Conservation (phyloP, 2,329 filamentous ascomycete species). For the Botrytis hyacinthi region DNA sequence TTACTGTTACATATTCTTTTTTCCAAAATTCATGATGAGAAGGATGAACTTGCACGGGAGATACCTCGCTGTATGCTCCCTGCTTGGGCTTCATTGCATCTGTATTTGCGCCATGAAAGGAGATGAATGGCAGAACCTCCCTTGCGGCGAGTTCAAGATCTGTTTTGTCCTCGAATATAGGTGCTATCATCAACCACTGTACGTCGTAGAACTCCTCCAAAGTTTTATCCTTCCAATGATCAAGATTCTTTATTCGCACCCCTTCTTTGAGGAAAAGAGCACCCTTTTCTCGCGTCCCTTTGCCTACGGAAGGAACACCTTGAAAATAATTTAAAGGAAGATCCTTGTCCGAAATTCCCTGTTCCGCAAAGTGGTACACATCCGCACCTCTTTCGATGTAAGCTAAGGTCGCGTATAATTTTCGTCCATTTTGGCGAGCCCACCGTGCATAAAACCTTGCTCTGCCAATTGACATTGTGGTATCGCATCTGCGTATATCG, state of each 20-base stretch:
- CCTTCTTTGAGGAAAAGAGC: neutral
- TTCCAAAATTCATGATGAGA: conserved; percentile 32
- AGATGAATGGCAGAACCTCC: conserved; percentile 26
- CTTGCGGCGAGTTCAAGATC: conserved; percentile 24
- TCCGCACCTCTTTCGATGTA: conserved; percentile 23
- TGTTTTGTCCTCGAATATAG: conserved; percentile 21
- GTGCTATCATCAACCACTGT: conserved; percentile 31
- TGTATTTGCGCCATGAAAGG: neutral
- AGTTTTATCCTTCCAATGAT: conserved; percentile 21
- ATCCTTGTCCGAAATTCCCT: conserved; percentile 24
- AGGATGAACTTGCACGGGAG: conserved; percentile 26
- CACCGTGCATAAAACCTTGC: conserved; percentile 12
- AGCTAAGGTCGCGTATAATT: conserved; percentile 26
- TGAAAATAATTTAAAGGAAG: conserved; percentile 23
- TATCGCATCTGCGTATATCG: conserved; percentile 19
- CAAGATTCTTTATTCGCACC: conserved; percentile 15
- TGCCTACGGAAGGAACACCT: neutral
- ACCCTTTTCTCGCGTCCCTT: conserved; percentile 12
- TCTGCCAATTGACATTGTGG: neutral
- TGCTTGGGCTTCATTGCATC: conserved; percentile 19
- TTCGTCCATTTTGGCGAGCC: neutral
- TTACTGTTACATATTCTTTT: no score
- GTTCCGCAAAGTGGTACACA: conserved; percentile 21
- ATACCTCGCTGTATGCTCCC: conserved; percentile 31
- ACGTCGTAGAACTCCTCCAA: conserved; percentile 24